A percentile compares a stretch with the other conserved stretches of the same genome.
Evolutionary conservation across 495 filamentous ascomycete genomes (phyloP).

Genomic region (Xeromyces bisporus): DNA sequence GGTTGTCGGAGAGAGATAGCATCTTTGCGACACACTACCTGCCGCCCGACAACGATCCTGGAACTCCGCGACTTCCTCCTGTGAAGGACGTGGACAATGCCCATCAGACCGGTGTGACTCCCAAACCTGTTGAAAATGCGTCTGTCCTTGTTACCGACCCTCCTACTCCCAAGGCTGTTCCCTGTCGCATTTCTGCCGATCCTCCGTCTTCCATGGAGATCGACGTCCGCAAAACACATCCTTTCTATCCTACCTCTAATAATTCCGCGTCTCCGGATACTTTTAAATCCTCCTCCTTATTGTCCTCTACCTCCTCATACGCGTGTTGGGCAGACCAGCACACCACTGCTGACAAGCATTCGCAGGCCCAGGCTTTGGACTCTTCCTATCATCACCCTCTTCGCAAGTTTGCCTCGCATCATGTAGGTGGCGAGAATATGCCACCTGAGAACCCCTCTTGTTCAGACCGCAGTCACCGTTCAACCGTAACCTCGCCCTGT

Average conservation of each 20-base stretch:
- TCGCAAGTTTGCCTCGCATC: slow-evolving; percentile 9
- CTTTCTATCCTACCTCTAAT: slow-evolving; percentile 15
- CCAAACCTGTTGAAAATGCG: slow-evolving; percentile 16
- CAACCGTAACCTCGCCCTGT: slow-evolving; percentile 4
- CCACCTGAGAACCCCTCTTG: slow-evolving; percentile 1
- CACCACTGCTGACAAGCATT: slow-evolving; percentile 7
- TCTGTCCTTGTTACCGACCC: slow-evolving; percentile 13
- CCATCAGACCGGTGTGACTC: slow-evolving; percentile 13
- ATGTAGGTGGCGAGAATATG: slow-evolving; percentile 10
- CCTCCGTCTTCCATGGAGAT: slow-evolving; percentile 26
- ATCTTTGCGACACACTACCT: slow-evolving; percentile 48
- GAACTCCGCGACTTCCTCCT: slow-evolving; percentile 33
- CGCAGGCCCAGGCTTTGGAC: slow-evolving; percentile 5
- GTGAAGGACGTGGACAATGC: slow-evolving; percentile 17
- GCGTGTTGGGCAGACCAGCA: slow-evolving; percentile 11
- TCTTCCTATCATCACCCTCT: slow-evolving; percentile 2
- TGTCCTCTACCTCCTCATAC: slow-evolving; percentile 13
- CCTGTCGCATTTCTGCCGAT: slow-evolving; percentile 13
- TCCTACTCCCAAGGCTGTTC: slow-evolving; percentile 22
- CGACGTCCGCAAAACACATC: slow-evolving; percentile 25
- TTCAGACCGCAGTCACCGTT: no score
- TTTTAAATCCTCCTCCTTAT: slow-evolving; percentile 12
- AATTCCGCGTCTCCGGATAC: slow-evolving; percentile 14
- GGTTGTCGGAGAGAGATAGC: slow-evolving; percentile 44
- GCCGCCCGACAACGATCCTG: slow-evolving; percentile 28